A percentile compares a stretch with the other conserved stretches of the same genome.
phyloP scores from a whole-genome alignment of 495 filamentous ascomycete genomes.

The Aspergillus nanangensis region DNA sequence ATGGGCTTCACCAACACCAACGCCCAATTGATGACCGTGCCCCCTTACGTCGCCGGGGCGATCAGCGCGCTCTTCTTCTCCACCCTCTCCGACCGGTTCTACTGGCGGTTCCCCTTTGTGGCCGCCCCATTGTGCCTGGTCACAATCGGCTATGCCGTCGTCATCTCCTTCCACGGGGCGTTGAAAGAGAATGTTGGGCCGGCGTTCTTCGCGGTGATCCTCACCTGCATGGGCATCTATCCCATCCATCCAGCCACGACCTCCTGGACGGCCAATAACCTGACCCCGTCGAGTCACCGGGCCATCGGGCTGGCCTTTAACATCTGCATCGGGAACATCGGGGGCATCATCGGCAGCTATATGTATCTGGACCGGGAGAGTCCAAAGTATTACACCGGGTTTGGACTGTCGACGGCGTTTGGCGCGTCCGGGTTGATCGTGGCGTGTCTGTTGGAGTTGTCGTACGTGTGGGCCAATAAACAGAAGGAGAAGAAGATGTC shows the following conservation, averaged over 20 bases:
- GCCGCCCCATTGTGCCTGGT: slow-evolving; percentile 21
- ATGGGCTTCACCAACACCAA: slow-evolving; percentile 28
- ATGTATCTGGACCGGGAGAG: slow-evolving; percentile 29
- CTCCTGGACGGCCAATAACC: slow-evolving; percentile 35
- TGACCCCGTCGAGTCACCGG: slow-evolving; percentile 27
- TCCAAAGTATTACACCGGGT: slow-evolving; percentile 28
- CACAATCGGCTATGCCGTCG: slow-evolving; percentile 24
- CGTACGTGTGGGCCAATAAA: slow-evolving; percentile 17
- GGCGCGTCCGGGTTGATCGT: slow-evolving; percentile 16
- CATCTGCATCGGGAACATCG: slow-evolving; percentile 32
- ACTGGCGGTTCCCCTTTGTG: slow-evolving; percentile 38
- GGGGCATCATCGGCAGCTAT: slow-evolving; percentile 30
- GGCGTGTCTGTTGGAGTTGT: slow-evolving; percentile 18
- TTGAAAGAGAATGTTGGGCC: slow-evolving; percentile 25
- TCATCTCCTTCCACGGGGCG: slow-evolving; percentile 21
- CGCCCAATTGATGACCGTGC: slow-evolving; percentile 28
- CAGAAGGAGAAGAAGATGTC: slow-evolving; percentile 19
- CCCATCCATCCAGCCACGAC: slow-evolving; percentile 31
- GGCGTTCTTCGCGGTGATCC: slow-evolving; percentile 31
- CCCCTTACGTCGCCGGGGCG: slow-evolving; percentile 27
- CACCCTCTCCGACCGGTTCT: slow-evolving; percentile 28
- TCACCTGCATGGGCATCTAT: slow-evolving; percentile 35
- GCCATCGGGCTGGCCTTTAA: slow-evolving; percentile 34
- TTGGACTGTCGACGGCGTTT: slow-evolving; percentile 25
- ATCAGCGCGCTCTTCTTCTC: slow-evolving; percentile 29